These are phyloP conservation scores for Aureoboletus auriporus DNA, from an alignment of 768 basidiomycete species.

Conservation along the genomic window DNA sequence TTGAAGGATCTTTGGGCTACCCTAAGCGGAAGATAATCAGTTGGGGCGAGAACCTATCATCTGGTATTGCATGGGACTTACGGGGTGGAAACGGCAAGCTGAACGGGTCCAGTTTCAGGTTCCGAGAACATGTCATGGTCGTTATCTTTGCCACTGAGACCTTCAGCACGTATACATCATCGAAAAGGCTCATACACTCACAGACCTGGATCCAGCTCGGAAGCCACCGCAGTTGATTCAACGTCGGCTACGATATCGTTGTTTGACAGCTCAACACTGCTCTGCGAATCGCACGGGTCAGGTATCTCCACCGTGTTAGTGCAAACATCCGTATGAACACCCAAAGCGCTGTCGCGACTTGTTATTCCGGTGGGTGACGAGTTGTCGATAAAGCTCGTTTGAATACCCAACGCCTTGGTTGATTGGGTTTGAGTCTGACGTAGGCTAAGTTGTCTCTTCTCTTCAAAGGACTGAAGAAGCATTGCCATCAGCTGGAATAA, in stretches of 20 bases:
- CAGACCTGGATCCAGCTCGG: slow-evolving; percentile 4
- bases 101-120: neutral
- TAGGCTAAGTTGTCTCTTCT: slow-evolving; percentile 12
- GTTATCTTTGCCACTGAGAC: neutral
- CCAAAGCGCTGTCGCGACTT: neutral
- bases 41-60: neutral
- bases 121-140: neutral
- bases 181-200: slow-evolving; percentile 1
- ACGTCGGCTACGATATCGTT: neutral
- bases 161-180: neutral
- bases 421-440: neutral
- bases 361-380: neutral
- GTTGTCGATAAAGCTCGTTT: slow-evolving; percentile 14
- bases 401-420: slow-evolving; percentile 17
- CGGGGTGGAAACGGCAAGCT: slow-evolving; percentile 14
- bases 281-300: neutral
- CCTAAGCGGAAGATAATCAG: neutral
- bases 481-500: slow-evolving; percentile 18
- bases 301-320: neutral
- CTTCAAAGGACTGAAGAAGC: slow-evolving; percentile 23
- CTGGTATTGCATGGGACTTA: slow-evolving; percentile 2
- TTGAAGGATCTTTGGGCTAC: slow-evolving; percentile 15
- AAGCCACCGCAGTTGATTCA: neutral
- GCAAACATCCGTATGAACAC: neutral
- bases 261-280: neutral